Percentiles rank a stretch among this genome's conserved stretches.
Evolutionary conservation across 2,329 filamentous ascomycete species (phyloP).

Genomic region (Ascochyta lentis): DNA sequence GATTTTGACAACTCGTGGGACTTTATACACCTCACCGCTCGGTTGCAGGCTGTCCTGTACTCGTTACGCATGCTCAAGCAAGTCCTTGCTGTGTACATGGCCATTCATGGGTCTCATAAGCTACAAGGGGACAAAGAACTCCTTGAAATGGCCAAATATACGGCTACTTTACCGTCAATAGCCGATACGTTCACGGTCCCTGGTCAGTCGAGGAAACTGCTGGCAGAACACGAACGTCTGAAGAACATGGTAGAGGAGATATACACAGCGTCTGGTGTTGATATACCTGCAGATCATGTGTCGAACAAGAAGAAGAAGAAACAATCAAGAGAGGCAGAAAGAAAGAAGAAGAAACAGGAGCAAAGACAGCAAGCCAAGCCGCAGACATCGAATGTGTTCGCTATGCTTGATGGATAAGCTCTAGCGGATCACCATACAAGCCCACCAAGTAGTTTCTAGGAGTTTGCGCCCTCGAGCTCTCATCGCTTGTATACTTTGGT

Average conservation of each 20-base stretch:
- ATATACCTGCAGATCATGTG: conserved; percentile 20
- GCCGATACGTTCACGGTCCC: conserved; percentile 33
- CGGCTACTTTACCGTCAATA: conserved; percentile 35
- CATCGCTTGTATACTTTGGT: too few species aligned
- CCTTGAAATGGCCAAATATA: conserved; percentile 21
- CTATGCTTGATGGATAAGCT: conserved; percentile 9
- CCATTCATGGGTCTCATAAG: neutral
- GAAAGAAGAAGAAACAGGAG: conserved; percentile 34
- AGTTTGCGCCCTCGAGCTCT: neutral
- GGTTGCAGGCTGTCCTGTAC: conserved; percentile 53
- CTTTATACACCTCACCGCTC: conserved; percentile 49
- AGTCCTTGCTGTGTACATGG: conserved; percentile 35
- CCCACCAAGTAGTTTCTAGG: neutral
- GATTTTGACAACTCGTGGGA: conserved; percentile 47
- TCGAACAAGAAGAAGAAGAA: conserved; percentile 36
- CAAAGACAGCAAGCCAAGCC: conserved; percentile 19
- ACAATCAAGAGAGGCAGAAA: conserved; percentile 34
- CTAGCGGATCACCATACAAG: too few species aligned
- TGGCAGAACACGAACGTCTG: conserved; percentile 26
- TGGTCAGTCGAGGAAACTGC: conserved; percentile 25
- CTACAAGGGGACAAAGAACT: neutral
- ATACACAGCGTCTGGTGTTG: conserved; percentile 35
- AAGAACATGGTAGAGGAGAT: conserved; percentile 34
- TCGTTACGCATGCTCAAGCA: conserved; percentile 53
- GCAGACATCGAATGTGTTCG: neutral